Evolutionary conservation across 805 yeast genomes (phyloP).

Genomic region (Yarrowia hollandica): DNA sequence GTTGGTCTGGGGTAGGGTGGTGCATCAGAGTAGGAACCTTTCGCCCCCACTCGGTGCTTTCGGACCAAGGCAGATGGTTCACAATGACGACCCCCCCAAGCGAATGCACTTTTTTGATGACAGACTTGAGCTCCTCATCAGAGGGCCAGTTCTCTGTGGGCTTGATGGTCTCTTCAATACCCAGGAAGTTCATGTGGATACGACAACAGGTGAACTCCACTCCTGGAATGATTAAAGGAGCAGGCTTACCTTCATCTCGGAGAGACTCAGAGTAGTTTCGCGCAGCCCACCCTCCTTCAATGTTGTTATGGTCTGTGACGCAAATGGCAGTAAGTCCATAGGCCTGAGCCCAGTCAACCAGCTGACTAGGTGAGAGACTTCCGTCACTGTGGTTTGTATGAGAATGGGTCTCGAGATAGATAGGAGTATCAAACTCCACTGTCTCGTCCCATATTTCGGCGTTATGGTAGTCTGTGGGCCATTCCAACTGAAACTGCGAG

Average conservation of each 20-base stretch:
- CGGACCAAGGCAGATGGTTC: conserved; percentile 37
- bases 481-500: conserved; percentile 29
- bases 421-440: not conserved
- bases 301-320: conserved; percentile 37
- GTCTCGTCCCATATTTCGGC: conserved; percentile 31
- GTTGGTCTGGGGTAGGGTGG: conserved; percentile 34
- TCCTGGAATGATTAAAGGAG: conserved; percentile 36
- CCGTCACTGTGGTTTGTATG: conserved; percentile 37
- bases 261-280: conserved; percentile 29
- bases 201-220: conserved; percentile 37
- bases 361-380: conserved; percentile 33
- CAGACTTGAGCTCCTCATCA: conserved; percentile 33
- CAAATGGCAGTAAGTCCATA: conserved; percentile 35
- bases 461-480: conserved; percentile 31
- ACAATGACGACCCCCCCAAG: conserved; percentile 36
- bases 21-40: conserved; percentile 32
- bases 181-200: conserved; percentile 37
- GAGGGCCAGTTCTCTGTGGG: conserved; percentile 34
- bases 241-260: conserved; percentile 1
- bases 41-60: conserved; percentile 31
- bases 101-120: conserved; percentile 32
- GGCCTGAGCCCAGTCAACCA: conserved; percentile 37
- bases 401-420: conserved; percentile 32
- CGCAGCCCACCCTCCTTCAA: conserved; percentile 35
- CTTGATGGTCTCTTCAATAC: conserved; percentile 35